Conservation (phyloP, 2,329 filamentous ascomycete genomes). For the Arthrocladium fulminans region DNA sequence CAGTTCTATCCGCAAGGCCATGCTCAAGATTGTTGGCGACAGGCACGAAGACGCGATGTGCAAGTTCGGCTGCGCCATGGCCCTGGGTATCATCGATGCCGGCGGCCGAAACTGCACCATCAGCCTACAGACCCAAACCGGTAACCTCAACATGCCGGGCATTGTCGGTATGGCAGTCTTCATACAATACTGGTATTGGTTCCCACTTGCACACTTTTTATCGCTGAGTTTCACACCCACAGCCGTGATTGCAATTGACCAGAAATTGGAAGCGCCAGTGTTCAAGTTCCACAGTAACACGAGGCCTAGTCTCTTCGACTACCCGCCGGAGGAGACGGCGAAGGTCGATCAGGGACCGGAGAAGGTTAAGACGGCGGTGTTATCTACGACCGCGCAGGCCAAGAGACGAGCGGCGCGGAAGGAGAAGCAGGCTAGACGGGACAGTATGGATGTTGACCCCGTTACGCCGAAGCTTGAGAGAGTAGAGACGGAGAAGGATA, state of each 20-base stretch:
- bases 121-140: constrained; percentile 91
- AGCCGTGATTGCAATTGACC: constrained; percentile 86
- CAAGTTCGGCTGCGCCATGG: constrained; percentile 91
- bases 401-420: constrained; percentile 92
- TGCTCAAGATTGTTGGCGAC: constrained; percentile 88
- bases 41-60: constrained; percentile 99
- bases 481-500: constrained; percentile 27
- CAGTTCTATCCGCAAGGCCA: constrained; percentile 75
- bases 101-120: constrained; percentile 98
- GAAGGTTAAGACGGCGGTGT: constrained; percentile 86
- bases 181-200: constrained; percentile 99
- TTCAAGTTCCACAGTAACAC: constrained; percentile 96
- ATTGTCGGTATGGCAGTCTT: constrained; percentile 98
- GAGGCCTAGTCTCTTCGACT: constrained; percentile 91
- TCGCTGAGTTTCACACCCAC: constrained; percentile 95
- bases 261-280: constrained; percentile 83
- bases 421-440: constrained; percentile 63
- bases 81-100: constrained; percentile 93
- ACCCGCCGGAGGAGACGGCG: constrained; percentile 90
- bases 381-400: constrained; percentile 94
- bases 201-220: constrained; percentile 95
- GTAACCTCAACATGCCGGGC: constrained; percentile 96
- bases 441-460: constrained; percentile 94
- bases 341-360: constrained; percentile 91
- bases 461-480: constrained; percentile 58